Evolutionary conservation across 495 filamentous ascomycete species (phyloP).

Genomic region (Aspergillus incahuasiensis): DNA sequence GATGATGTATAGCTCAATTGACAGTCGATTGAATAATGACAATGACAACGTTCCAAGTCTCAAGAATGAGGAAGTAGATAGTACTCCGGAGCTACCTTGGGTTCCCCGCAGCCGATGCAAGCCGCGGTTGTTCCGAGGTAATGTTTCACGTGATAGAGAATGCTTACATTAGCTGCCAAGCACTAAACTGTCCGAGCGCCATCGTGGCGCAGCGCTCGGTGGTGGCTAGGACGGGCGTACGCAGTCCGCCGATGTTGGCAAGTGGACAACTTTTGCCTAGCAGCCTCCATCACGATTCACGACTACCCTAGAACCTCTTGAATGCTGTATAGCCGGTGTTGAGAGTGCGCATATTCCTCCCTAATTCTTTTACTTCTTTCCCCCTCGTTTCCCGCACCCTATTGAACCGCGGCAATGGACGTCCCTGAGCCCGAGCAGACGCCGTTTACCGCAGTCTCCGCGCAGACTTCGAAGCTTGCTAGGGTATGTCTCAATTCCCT

Average conservation of each 20-base stretch:
- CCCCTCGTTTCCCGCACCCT: conserved; percentile 3
- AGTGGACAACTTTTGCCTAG: conserved; percentile 41
- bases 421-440: conserved; percentile 73
- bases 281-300: conserved; percentile 14
- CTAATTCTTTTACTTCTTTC: background rate
- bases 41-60: background rate
- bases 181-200: background rate
- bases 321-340: conserved; percentile 1
- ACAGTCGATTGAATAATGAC: no score
- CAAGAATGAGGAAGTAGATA: background rate
- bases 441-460: conserved; percentile 77
- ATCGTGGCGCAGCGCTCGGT: background rate
- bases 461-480: conserved; percentile 70
- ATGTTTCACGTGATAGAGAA: background rate
- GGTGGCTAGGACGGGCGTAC: conserved; percentile 14
- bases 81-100: background rate
- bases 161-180: background rate
- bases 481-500: conserved; percentile 49
- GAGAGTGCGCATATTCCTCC: conserved; percentile 2
- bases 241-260: conserved; percentile 9
- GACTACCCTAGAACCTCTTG: conserved; percentile 5
- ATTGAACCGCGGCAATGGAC: conserved; percentile 55
- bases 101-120: conserved; percentile 5
- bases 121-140: conserved; percentile 1
- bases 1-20: conserved; percentile 8